Evolutionary conservation across 805 yeast species (phyloP), one percentile per base, ranked within the genome.

Genomic region (Suhomyces faveliae): DNA sequence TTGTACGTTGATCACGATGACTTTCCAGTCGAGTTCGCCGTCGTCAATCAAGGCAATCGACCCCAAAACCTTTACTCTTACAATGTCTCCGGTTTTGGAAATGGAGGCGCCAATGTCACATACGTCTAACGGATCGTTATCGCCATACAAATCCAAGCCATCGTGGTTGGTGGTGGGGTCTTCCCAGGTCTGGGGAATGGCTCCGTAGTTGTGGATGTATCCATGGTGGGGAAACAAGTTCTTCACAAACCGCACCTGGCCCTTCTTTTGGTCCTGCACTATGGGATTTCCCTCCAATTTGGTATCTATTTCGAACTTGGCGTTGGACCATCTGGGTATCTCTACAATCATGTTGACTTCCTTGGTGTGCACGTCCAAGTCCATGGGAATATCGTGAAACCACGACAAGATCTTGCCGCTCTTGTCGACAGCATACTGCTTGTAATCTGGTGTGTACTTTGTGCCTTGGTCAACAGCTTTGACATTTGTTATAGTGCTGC

Each of bases 171-270:
- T 73, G 49, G 84, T 80, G n/a, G 96, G 95, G 63, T 94, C 96
- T 69, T 92, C 99, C 98, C 98, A 92, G 3, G 98, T 92, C 72
- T 88, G 96, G 13, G 96, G 91, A 57, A 88, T 74, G 3, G 95
- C 92, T 40, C 96, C 95, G 62, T 89, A 89, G 68, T 89, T 89
- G 66, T 85, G 91, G 47, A 89, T 84, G 65, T 87, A 88, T 1
- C 96, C 96, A 56, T 85, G 85, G 64, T 78, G 83, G 7, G 96
- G 96, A 71, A 84, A 89, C 19, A 87, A 71, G 68, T 89, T 89
- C 58, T 84, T 78, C 25, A 89, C 86, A 58, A 83, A 89, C 59
- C 96, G 73, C 30, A 85, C 78, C 54, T 84, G 74, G 5, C 88
- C 92, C 56, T 87, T 85, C 65, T 84, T 85, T 23, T 77, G 71